phyloP scores from a whole-genome alignment of 2,329 filamentous ascomycete species.

The Cylindrodendrum hubeiense region DNA sequence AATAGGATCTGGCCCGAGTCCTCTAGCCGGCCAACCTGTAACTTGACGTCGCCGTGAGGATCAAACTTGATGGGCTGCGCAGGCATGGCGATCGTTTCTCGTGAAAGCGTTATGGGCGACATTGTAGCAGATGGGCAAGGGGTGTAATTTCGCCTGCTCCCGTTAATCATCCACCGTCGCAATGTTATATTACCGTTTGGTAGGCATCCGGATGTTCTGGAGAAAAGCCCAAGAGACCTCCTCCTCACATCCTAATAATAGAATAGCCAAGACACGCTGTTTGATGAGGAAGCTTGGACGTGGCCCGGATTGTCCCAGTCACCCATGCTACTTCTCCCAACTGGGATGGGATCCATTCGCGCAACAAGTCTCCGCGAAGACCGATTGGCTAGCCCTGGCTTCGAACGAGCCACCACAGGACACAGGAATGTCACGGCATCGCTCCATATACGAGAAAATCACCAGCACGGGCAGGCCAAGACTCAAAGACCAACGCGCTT shows the following conservation, averaged over 20 bases:
- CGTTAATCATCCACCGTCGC: not conserved
- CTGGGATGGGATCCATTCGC: not conserved
- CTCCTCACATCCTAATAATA: constrained; percentile 13
- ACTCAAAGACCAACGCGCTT: not conserved
- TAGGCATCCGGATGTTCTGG: constrained; percentile 13
- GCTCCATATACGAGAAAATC: not conserved
- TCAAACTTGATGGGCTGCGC: constrained; percentile 22
- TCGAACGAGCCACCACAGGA: not conserved
- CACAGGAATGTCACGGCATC: not conserved
- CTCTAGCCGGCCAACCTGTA: constrained; percentile 16
- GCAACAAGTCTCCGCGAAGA: not conserved
- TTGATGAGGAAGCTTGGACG: not conserved
- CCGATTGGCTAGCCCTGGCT: not conserved
- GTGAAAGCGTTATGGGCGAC: not conserved
- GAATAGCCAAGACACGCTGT: constrained; percentile 7
- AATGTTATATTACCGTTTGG: constrained; percentile 1
- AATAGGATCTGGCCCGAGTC: constrained; percentile 23
- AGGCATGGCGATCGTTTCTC: constrained; percentile 11
- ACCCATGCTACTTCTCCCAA: not conserved
- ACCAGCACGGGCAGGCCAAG: not conserved
- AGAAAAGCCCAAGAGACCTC: not conserved
- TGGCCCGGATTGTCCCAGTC: not conserved
- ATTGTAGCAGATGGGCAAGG: not conserved
- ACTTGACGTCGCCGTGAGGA: constrained; percentile 26
- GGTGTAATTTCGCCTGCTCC: not conserved